These are phyloP conservation scores for Lentithecium fluviatile DNA, from an alignment of 495 filamentous ascomycete genomes.

Conservation along the genomic window DNA sequence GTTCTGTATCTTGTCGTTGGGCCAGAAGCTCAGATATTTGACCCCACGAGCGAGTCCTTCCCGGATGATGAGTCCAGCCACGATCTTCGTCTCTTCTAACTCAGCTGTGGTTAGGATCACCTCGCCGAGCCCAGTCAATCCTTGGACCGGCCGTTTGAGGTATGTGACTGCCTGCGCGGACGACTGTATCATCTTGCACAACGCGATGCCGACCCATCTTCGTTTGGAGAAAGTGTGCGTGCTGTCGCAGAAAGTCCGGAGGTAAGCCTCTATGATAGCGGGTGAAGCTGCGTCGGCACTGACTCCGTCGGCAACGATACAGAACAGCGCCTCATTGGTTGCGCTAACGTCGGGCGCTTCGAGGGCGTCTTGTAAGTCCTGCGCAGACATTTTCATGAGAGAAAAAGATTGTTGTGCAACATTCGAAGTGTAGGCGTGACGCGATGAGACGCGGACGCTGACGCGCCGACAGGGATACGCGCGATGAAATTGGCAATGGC, in stretches of 20 bases:
- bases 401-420: too few species aligned
- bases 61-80: constrained; percentile 29
- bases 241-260: constrained; percentile 3
- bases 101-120: constrained; percentile 12
- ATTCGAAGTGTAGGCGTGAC: too few species aligned
- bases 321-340: neutral
- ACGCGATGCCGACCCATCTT: constrained; percentile 3
- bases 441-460: too few species aligned
- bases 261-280: neutral
- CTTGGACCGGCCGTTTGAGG: neutral
- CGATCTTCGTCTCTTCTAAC: constrained; percentile 26
- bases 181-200: constrained; percentile 12
- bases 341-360: neutral
- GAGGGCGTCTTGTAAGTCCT: neutral
- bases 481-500: too few species aligned
- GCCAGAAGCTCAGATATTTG: constrained; percentile 21
- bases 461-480: too few species aligned
- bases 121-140: constrained; percentile 13
- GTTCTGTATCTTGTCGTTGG: constrained; percentile 11
- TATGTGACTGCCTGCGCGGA: neutral
- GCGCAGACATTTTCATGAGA: neutral
- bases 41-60: constrained; percentile 7
- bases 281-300: neutral
- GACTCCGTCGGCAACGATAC: neutral
- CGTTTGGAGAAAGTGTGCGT: neutral